Evolutionary conservation across 257 asterid species (phyloP).

Genomic region (Orobanche coerulescens): DNA sequence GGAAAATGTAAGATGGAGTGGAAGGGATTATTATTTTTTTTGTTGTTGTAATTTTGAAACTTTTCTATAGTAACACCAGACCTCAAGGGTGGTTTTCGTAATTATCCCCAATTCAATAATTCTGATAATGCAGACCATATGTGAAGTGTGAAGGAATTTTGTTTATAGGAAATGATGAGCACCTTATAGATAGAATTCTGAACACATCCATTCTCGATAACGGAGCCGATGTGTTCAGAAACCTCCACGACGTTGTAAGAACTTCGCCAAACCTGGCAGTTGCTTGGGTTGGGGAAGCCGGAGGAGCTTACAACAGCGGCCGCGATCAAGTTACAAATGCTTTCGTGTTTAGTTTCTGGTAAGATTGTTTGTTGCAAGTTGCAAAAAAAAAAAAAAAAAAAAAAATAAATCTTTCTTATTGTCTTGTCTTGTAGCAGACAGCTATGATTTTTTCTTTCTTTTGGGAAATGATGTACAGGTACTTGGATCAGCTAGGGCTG

Average conservation of each 20-base stretch:
- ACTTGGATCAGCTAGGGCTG: conserved; percentile 35
- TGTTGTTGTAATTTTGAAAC: no score
- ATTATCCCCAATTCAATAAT: no score
- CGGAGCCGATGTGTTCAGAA: conserved; percentile 2
- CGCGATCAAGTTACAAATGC: conserved; percentile 47
- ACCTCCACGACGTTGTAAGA: conserved; percentile 8
- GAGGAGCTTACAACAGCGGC: conserved; percentile 29
- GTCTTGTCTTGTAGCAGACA: neutral
- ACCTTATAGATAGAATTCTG: conserved; percentile 20
- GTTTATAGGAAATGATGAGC: conserved; percentile 40
- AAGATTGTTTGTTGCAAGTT: neutral
- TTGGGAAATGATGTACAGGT: conserved; percentile 27
- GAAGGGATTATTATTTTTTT: no score
- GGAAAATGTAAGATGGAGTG: no score
- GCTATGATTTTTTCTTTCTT: neutral
- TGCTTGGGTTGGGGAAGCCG: conserved; percentile 33
- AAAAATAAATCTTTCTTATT: neutral
- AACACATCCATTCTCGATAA: conserved; percentile 23
- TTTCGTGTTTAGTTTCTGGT: conserved; percentile 63
- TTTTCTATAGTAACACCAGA: no score
- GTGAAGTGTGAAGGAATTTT: neutral
- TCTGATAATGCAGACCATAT: neutral
- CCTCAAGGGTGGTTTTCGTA: no score
- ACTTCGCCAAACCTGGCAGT: conserved; percentile 6
- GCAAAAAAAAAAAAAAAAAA: neutral